Evolutionary conservation across 202 grass and related monocot species (phyloP), one percentile per base, ranked within the genome.

Genomic region (Bolboschoenoplectus hybrid): DNA sequence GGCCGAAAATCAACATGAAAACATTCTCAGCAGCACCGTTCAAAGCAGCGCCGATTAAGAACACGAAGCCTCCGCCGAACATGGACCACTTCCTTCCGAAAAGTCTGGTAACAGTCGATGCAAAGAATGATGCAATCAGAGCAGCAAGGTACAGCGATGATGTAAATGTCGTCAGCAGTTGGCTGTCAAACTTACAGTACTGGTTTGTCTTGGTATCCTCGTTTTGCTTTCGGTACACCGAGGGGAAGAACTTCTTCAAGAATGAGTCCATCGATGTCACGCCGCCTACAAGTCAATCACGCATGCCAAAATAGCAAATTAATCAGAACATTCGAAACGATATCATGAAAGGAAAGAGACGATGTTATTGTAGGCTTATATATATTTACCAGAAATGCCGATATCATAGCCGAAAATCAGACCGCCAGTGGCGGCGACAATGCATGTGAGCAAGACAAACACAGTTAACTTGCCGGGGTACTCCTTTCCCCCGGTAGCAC

Each of bases 171-270:
- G 85, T 85, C 14, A 96, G 86, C 45, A 96, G 81, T 85, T 93
- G 93, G 87, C 84, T 91, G 87, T 96, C 91, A 88, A 90, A 96
- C 81, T 90, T 93, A 86, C 93, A 96, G 89, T 96, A 96, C 84
- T 96, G 93, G 87, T 93, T 95, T 44, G 72, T 67, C 67, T 38
- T 67, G 52, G 0, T 2, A 6, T 80, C 66, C 45, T 0, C 0
- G 80, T 90, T 87, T 85, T 96, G 81, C 84, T 89, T 89, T 19
- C 55, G 35, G 73, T 63, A 93, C 80, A 96, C 93, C 46, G 86
- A 83, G 9, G 93, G 93, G 72, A 96, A 96, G 84, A 96, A 96
- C 91, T 96, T 93, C 2, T 14, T 0, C 63, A 96, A 80, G 86
- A 96, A 96, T 7, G 91, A 84, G 65, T 93, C 12, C 89, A 91